Conservation (phyloP, 352 stramenopile genomes). For the Phytophthora meadii region DNA sequence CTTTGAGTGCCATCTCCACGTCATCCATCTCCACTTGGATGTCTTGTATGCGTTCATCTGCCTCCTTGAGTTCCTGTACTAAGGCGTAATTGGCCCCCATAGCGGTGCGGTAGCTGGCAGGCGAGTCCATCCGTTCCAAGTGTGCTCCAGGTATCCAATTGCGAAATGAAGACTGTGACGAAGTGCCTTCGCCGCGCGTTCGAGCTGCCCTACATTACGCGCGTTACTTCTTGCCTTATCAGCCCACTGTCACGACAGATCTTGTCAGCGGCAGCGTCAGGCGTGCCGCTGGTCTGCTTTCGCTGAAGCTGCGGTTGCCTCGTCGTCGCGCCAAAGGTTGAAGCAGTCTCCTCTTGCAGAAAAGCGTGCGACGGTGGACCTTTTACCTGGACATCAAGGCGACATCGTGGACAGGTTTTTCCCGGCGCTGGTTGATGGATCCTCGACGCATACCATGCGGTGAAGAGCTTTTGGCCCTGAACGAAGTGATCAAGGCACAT, state of each 20-base stretch:
- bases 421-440: background rate
- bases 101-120: slow-evolving; percentile 5
- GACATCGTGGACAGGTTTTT: slow-evolving; percentile 24
- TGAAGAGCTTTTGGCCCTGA: background rate
- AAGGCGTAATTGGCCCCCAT: slow-evolving; percentile 34
- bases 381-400: slow-evolving; percentile 18
- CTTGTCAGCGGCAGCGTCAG: slow-evolving; percentile 3
- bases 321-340: slow-evolving; percentile 21
- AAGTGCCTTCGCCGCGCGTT: background rate
- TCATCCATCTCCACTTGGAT: slow-evolving; percentile 36
- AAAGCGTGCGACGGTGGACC: slow-evolving; percentile 2
- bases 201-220: background rate
- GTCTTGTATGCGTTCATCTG: slow-evolving; percentile 29
- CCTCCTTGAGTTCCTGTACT: slow-evolving; percentile 37
- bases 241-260: background rate
- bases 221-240: slow-evolving; percentile 5
- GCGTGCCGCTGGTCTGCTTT: slow-evolving; percentile 10
- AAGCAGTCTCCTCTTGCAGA: slow-evolving; percentile 6
- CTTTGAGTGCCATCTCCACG: slow-evolving; percentile 30
- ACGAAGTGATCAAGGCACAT: slow-evolving; percentile 8
- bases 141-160: background rate
- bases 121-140: slow-evolving; percentile 18
- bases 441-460: background rate
- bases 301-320: slow-evolving; percentile 21
- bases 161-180: background rate